phyloP scores from a whole-genome alignment of 345 rosid species.

The Pelargonium nanum region DNA sequence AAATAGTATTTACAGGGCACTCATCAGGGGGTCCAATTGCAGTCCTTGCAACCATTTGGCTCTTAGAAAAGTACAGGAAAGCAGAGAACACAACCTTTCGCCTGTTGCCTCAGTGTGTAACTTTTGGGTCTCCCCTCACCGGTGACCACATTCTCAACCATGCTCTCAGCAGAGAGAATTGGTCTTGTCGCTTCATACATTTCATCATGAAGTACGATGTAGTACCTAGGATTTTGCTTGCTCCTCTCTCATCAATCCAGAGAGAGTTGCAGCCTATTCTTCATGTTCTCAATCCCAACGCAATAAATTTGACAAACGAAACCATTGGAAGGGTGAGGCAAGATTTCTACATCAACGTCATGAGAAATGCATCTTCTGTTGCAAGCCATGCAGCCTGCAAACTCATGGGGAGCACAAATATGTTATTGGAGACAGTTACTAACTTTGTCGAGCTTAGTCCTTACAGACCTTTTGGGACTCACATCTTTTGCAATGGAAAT shows the following conservation, averaged over 20 bases:
- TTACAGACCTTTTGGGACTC: slow-evolving; percentile 68
- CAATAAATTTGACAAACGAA: neutral
- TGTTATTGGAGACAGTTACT: slow-evolving; percentile 42
- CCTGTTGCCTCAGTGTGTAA: slow-evolving; percentile 38
- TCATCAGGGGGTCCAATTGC: slow-evolving; percentile 77
- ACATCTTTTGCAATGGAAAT: slow-evolving; percentile 42
- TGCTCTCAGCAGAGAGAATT: slow-evolving; percentile 58
- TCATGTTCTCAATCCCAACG: slow-evolving; percentile 15
- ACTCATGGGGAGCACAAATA: slow-evolving; percentile 58
- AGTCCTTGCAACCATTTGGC: slow-evolving; percentile 55
- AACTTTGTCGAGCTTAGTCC: slow-evolving; percentile 62
- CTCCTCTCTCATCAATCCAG: slow-evolving; percentile 34
- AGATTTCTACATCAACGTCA: slow-evolving; percentile 32
- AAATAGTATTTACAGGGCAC: slow-evolving; percentile 72
- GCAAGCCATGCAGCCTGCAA: slow-evolving; percentile 50
- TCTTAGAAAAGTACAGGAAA: slow-evolving; percentile 27
- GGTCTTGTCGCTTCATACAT: slow-evolving; percentile 53
- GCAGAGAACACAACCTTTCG: neutral
- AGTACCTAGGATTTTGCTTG: slow-evolving; percentile 54
- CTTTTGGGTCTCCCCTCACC: slow-evolving; percentile 79
- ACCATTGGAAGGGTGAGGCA: slow-evolving; percentile 3
- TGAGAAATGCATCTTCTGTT: slow-evolving; percentile 42
- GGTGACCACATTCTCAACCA: slow-evolving; percentile 51
- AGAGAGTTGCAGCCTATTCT: slow-evolving; percentile 22
- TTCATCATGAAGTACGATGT: slow-evolving; percentile 59